Base-by-base conservation (phyloP, 1,284 basidiomycete species). In the Ganoderma boninense region DNA sequence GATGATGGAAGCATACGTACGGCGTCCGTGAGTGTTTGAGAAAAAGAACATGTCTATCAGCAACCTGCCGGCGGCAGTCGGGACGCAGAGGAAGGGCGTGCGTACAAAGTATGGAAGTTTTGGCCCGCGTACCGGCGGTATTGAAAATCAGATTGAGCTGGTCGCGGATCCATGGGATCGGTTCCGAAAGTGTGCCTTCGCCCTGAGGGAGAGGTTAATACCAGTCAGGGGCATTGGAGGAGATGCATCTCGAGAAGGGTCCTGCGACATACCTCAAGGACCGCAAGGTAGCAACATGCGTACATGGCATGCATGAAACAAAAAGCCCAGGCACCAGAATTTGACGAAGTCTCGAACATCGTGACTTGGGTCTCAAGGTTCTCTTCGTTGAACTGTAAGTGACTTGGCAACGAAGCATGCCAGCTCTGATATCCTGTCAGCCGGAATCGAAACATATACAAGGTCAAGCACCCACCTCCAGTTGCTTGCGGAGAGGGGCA, bases 341-440 rank as follows among this genome's bases (percentile, higher is more conserved):
- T 94, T 4, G 91, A 91, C 73, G 87, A 87, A 13, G 92, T 93
- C 77, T 93, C 92, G 75, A 93, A 91, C 87, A 93, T 92, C 11
- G 87, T 86, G 73, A 89, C 82, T 74, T 95, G 92, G n/a, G 89
- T 86, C 74, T 86, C 83, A 23, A 93, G 78, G 76, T 85, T 92
- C 73, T 90, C 87, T 65, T 90, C 87, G 43, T 86, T 89, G 76
- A 92, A 94, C 16, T 85, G 87, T 49, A 95, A 85, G 74, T 90
- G 86, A 52, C 90, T 87, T 11, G 93, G 88, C 23, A 95, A 84
- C 42, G 87, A 87, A 40, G 82, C 81, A 35, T 82, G 82, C 93
- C 93, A 95, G 73, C 85, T 84, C 90, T 93, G 72, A 35, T 18
- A 38, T 44, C 38, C 43, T 26, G 54, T 68, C 32, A 35, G 59